phyloP scores from a whole-genome alignment of 2,329 filamentous ascomycete genomes.

The Aspergillus unguis region DNA sequence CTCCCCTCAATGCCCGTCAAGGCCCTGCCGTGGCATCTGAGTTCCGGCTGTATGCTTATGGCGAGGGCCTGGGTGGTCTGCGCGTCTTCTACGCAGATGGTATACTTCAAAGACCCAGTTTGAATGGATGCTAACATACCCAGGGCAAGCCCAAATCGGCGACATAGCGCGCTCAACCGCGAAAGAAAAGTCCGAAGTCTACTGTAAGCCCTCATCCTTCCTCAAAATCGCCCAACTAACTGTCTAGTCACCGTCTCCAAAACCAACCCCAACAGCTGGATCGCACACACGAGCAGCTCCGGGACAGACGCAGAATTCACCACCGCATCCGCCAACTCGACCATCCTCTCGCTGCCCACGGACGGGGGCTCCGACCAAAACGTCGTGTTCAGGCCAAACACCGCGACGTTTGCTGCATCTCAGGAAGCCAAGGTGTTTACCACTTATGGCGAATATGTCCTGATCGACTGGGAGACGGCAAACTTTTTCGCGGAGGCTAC shows the following conservation, averaged over 20 bases:
- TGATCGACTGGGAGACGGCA: background rate
- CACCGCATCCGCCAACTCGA: background rate
- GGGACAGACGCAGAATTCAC: background rate
- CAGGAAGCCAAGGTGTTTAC: background rate
- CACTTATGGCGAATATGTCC: slow-evolving; percentile 4
- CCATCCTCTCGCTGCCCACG: background rate
- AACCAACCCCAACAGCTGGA: background rate
- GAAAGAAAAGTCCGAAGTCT: background rate
- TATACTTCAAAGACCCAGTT: background rate
- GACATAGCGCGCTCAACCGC: background rate
- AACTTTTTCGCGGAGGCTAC: slow-evolving; percentile 6
- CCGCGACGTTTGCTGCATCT: background rate
- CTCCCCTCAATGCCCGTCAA: background rate
- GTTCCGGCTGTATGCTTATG: slow-evolving; percentile 10
- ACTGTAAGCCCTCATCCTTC: slow-evolving; percentile 3
- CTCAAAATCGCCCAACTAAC: background rate
- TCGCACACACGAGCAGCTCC: slow-evolving; percentile 4
- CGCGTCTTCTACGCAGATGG: slow-evolving; percentile 6
- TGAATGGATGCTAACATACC: background rate
- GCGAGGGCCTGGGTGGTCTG: slow-evolving; percentile 1
- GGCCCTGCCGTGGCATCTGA: background rate
- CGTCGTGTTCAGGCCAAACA: background rate
- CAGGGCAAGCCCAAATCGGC: slow-evolving; percentile 8
- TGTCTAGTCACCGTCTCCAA: background rate
- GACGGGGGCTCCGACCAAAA: background rate